Evolutionary conservation across 139 green algal species (phyloP).

Genomic region (Yamagishiella unicocca): DNA sequence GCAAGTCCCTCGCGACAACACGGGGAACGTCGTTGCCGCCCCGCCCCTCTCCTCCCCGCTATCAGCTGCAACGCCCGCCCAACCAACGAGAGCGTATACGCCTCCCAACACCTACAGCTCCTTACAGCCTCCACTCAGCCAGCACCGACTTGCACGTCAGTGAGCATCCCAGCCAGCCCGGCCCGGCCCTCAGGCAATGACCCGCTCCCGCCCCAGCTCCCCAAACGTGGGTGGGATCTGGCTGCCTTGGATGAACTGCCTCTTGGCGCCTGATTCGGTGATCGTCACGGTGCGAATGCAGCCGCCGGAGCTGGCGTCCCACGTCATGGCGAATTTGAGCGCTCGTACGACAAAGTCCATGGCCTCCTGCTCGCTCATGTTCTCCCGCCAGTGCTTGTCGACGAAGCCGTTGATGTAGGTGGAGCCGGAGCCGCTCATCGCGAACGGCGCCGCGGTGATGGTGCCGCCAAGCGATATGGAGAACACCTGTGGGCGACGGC

Average conservation of each 20-base stretch:
- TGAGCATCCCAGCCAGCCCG: no score
- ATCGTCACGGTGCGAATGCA: slow-evolving; percentile 88
- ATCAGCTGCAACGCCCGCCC: no score
- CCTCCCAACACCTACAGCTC: no score
- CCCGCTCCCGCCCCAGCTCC: slow-evolving; percentile 32
- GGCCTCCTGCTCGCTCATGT: slow-evolving; percentile 86
- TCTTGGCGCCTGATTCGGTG: slow-evolving; percentile 65
- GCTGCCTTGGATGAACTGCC: slow-evolving; percentile 72
- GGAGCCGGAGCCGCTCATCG: slow-evolving; percentile 87
- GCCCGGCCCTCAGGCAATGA: no score
- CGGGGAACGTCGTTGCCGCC: no score
- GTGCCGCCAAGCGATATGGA: slow-evolving; percentile 90
- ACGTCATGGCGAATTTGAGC: slow-evolving; percentile 86
- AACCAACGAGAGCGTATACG: no score
- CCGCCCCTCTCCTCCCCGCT: no score
- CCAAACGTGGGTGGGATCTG: slow-evolving; percentile 60
- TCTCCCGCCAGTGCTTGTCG: slow-evolving; percentile 80
- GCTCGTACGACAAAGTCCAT: slow-evolving; percentile 83
- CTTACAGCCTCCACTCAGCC: no score
- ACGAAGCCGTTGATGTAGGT: slow-evolving; percentile 90
- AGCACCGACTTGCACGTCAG: no score
- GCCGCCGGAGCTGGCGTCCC: slow-evolving; percentile 88
- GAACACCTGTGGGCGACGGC: neutral
- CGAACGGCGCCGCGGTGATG: slow-evolving; percentile 77
- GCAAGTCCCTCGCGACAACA: no score